Evolutionary conservation across 2,329 filamentous ascomycete genomes (phyloP).

Genomic region (Tolypocladium guangdongense): DNA sequence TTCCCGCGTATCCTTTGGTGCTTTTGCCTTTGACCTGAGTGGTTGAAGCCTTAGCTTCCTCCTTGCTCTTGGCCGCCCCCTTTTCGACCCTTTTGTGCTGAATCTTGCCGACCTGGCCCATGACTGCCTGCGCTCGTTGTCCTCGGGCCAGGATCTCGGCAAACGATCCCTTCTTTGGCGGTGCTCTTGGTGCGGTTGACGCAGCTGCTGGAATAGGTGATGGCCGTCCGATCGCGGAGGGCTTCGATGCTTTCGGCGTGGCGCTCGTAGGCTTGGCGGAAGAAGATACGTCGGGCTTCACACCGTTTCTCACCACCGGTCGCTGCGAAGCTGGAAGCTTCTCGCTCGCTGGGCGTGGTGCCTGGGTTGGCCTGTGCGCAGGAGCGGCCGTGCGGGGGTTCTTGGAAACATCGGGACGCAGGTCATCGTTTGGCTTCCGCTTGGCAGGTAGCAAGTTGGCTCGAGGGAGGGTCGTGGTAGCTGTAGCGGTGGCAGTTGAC

Average conservation of each 20-base stretch:
- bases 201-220: constrained; percentile 20
- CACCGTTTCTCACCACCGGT: constrained; percentile 1
- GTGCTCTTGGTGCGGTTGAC: constrained; percentile 29
- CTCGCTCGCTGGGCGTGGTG: background rate
- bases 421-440: constrained; percentile 46
- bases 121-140: constrained; percentile 50
- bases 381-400: constrained; percentile 20
- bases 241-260: constrained; percentile 10
- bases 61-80: constrained; percentile 41
- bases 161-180: constrained; percentile 63
- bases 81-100: constrained; percentile 66
- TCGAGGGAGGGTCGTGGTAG: constrained; percentile 18
- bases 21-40: constrained; percentile 17
- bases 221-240: constrained; percentile 11
- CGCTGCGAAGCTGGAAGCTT: background rate
- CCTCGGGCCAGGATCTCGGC: constrained; percentile 64
- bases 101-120: constrained; percentile 57
- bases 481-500: constrained; percentile 23
- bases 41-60: constrained; percentile 25
- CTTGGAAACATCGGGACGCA: constrained; percentile 30
- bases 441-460: constrained; percentile 27
- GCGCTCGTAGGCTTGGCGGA: constrained; percentile 12
- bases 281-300: constrained; percentile 8
- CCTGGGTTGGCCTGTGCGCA: constrained; percentile 4
- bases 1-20: constrained; percentile 18